Conservation (phyloP, 306 rosid genomes). For the Citrullus mucosospermus region DNA sequence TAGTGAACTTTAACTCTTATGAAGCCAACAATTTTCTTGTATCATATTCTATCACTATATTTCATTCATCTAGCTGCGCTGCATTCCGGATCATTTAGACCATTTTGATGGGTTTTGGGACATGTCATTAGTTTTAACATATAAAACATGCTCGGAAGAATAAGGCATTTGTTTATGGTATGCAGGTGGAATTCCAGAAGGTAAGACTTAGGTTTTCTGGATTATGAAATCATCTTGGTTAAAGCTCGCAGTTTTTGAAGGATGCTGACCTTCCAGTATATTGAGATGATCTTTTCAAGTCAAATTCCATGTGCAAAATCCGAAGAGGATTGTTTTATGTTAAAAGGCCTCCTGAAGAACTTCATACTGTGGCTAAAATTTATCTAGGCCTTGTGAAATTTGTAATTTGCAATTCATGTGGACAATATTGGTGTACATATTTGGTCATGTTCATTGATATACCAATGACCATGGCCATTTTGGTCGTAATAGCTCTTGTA, state of each 20-base stretch:
- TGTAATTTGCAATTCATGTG: not conserved
- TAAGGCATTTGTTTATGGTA: not conserved
- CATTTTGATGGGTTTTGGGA: not conserved
- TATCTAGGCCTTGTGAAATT: not conserved
- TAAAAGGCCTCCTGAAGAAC: not conserved
- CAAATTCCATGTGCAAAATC: not conserved
- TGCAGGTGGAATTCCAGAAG: slow-evolving; percentile 9
- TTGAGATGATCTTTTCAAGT: not conserved
- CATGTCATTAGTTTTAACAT: not conserved
- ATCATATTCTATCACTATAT: not conserved
- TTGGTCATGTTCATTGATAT: not conserved
- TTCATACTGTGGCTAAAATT: not conserved
- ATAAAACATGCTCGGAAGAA: not conserved
- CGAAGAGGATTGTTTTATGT: not conserved
- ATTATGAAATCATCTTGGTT: not conserved
- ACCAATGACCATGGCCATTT: not conserved
- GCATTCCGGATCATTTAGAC: not conserved
- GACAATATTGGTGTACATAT: not conserved
- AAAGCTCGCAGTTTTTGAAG: not conserved
- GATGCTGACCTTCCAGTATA: not conserved
- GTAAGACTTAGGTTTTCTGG: not conserved
- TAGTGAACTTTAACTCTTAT: not conserved
- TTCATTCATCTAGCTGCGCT: not conserved
- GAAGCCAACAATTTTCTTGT: not conserved
- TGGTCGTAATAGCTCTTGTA: not conserved